Base-by-base conservation (phyloP, 345 rosid species). In the Rhodamnia argentea region DNA sequence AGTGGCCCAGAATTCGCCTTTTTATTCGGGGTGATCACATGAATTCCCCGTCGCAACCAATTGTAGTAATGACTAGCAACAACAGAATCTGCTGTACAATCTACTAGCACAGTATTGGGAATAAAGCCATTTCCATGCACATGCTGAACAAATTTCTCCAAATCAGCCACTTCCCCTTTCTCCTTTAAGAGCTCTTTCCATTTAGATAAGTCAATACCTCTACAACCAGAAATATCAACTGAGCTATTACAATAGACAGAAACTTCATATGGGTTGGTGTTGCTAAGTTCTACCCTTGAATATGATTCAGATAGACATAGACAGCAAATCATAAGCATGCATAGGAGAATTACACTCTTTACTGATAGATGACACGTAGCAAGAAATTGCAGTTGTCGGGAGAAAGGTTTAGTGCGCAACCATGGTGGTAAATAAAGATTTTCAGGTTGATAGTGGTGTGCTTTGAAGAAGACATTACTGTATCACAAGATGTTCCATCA, bases 1-100 rank as follows among this genome's bases (percentile, higher is more conserved):
- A 98, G 99, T n/a, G 99, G 99, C 76, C 99, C 99, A 53, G 99
- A 98, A 91, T 98, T 98, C 37, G 99, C 98, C 89, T 92, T 98
- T 91, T 98, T 98, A 88, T 98, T 98, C 23, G 99, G 99, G 70
- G 99, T 96, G 86, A 98, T 94, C 82, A 98, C 96, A 85, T 98
- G 99, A 89, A 96, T 95, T 87, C 99, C 99, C 90, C 88, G 93
- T n/a, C 93, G 90, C 89, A 98, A 88, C 99, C 99, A 98, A 86
- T 93, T 92, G 88, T 92, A 89, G 90, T 98, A 98, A 93, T 85
- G 86, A 90, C 94, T 91, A 11, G 98, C 99, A 83, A 98, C 88
- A 83, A 16, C 85, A 74, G 99, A 91, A 84, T 98, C 99, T 60
- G 99, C 98, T n/a, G 99, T 96, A 89, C 99, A 98, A 88, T 98